Base-by-base conservation (phyloP, 73 alveolate genomes). In the Paramecium sexaurelia region DNA sequence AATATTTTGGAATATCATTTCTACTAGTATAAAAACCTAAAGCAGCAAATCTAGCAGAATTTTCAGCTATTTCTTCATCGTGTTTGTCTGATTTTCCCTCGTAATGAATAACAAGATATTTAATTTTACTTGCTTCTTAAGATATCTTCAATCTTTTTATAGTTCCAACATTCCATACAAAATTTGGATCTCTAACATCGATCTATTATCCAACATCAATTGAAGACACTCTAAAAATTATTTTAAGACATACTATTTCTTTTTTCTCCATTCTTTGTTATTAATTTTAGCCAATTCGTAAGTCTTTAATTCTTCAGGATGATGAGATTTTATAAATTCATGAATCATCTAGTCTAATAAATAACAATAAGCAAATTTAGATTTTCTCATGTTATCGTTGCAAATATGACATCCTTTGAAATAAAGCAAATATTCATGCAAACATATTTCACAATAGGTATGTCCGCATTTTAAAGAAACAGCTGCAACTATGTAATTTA, bases 1-100 rank as follows among this genome's bases (percentile, higher is more conserved):
- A 41, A 43, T 78, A 78, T 20, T 78, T 78, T 3, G 90, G 90
- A 20, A 78, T 78, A 43, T 78, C 90, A 29, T 78, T 78, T 26
- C 90, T 13, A 13, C 90, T 39, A 20, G 90, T 78, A 26, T 78
- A 78, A n/a, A 78, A 78, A 4, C 73, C 90, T 24, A 41, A 43
- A 4, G 68, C 29, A 24, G 90, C 90, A 39, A 78, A 78, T 43
- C 90, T 37, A 7, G 90, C 75, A 15, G 90, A 78, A 20, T 39
- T 41, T 24, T 78, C 90, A 1, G 73, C 40, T 11, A 78, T 41
- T 40, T 78, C 90, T 45, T 78, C 90, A 40, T 78, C 90, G 27
- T 78, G 68, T 39, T 78, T 78, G 15, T 78, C 90, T 24, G 90
- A 78, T 78, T 78, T 78, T 7, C 90, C 90, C 41, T 78, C 90